A percentile compares a stretch with the other conserved stretches of the same genome.
Conservation (phyloP, 352 stramenopile genomes). For the Globisporangium lucens region DNA sequence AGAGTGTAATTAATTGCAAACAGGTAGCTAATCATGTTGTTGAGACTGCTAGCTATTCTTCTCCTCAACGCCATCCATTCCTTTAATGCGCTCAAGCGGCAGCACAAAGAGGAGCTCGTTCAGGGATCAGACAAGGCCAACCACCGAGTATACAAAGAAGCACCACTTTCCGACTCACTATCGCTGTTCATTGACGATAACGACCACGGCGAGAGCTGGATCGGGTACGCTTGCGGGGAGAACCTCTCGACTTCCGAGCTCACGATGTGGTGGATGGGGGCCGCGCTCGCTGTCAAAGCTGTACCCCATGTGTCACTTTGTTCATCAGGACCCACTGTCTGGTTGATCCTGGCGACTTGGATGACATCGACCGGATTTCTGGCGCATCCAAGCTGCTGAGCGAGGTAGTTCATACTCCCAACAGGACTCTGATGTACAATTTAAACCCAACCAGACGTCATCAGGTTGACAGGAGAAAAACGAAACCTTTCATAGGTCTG, state of each 20-base stretch:
- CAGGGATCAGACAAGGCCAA: neutral
- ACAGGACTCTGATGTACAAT: constrained; percentile 15
- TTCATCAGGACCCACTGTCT: neutral
- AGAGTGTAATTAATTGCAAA: neutral
- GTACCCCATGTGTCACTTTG: neutral
- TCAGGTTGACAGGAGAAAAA: neutral
- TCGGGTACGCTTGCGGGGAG: neutral
- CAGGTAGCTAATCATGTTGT: neutral
- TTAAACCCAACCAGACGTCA: neutral
- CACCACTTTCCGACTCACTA: neutral
- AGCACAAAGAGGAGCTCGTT: neutral
- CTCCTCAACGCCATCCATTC: too few species aligned
- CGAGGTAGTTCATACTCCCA: constrained; percentile 50
- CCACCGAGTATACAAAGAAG: neutral
- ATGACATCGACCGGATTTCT: constrained; percentile 46
- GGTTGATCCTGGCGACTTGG: neutral
- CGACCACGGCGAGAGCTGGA: neutral
- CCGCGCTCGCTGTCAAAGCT: neutral
- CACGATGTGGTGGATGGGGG: neutral
- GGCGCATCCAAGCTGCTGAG: constrained; percentile 35
- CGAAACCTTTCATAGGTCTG: neutral
- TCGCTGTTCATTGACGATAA: neutral
- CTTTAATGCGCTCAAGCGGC: neutral
- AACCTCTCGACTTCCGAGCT: neutral
- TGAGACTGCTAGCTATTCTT: neutral